Conservation (phyloP, 208 protist genomes). For the Trypanosoma congolense region DNA sequence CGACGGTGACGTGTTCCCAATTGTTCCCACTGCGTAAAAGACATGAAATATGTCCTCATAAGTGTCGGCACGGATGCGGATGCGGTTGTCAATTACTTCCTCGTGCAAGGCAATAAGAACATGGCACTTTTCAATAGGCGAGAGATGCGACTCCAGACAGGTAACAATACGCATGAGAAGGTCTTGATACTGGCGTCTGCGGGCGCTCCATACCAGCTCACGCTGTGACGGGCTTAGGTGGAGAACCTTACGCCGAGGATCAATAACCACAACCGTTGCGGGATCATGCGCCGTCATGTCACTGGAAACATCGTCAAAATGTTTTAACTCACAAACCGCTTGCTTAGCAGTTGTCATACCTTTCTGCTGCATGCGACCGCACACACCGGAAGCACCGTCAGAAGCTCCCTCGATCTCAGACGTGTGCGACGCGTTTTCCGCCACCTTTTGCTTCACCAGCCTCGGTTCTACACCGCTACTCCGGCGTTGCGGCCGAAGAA, state of each 20-base stretch:
- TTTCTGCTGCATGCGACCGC: no score
- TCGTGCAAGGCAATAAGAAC: constrained; percentile 59
- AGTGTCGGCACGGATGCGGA: constrained; percentile 70
- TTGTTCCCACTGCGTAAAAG: constrained; percentile 49
- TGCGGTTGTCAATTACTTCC: constrained; percentile 44
- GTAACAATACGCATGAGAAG: constrained; percentile 43
- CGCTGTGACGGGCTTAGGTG: constrained; percentile 46
- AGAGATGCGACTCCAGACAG: constrained; percentile 62
- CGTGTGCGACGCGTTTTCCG: no score
- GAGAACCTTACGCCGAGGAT: constrained; percentile 32
- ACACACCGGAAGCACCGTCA: no score
- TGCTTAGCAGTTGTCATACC: no score
- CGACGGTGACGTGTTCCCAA: constrained; percentile 11
- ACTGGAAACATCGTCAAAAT: no score
- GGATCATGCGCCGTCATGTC: constrained; percentile 52
- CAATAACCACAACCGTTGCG: constrained; percentile 41
- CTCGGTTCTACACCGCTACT: no score
- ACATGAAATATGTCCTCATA: constrained; percentile 81
- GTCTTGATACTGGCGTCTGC: constrained; percentile 53
- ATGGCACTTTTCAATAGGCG: constrained; percentile 58
- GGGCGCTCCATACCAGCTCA: constrained; percentile 49
- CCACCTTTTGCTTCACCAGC: no score
- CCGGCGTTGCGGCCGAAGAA: no score
- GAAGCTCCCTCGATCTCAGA: no score
- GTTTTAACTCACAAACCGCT: no score